Evolutionary conservation across 2,329 filamentous ascomycete species (phyloP).

Genomic region (Keithomyces neogunnii): DNA sequence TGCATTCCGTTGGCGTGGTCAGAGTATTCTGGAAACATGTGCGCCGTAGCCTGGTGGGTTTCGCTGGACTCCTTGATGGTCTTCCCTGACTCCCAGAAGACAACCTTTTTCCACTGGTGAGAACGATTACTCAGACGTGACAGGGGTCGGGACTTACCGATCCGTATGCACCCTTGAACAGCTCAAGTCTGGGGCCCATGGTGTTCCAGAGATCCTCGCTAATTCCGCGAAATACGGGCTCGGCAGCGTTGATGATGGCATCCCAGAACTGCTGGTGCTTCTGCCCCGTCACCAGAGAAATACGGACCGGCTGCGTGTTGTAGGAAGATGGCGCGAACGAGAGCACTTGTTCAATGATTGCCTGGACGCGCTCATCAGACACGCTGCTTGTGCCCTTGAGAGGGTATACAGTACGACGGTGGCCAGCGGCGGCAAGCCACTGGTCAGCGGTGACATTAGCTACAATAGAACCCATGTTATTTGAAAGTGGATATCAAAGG

Average conservation of each 20-base stretch:
- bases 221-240: constrained; percentile 31
- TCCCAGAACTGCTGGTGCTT: constrained; percentile 84
- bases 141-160: constrained; percentile 19
- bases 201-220: constrained; percentile 13
- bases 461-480: not conserved
- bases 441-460: constrained; percentile 12
- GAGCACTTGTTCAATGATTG: constrained; percentile 57
- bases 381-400: constrained; percentile 53
- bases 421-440: constrained; percentile 39
- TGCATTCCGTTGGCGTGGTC: constrained; percentile 70
- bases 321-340: constrained; percentile 69
- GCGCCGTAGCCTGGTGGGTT: constrained; percentile 62
- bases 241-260: constrained; percentile 50
- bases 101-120: constrained; percentile 70
- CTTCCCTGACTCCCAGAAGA: constrained; percentile 49
- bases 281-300: constrained; percentile 68
- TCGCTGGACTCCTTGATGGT: constrained; percentile 61
- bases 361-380: constrained; percentile 46
- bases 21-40: constrained; percentile 72
- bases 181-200: constrained; percentile 11
- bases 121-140: constrained; percentile 30
- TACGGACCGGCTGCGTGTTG: constrained; percentile 78
- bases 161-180: constrained; percentile 14
- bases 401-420: constrained; percentile 61
- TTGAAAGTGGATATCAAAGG: not conserved